Conservation (phyloP, 2,329 filamentous ascomycete genomes). For the Elsinoe batatas region DNA sequence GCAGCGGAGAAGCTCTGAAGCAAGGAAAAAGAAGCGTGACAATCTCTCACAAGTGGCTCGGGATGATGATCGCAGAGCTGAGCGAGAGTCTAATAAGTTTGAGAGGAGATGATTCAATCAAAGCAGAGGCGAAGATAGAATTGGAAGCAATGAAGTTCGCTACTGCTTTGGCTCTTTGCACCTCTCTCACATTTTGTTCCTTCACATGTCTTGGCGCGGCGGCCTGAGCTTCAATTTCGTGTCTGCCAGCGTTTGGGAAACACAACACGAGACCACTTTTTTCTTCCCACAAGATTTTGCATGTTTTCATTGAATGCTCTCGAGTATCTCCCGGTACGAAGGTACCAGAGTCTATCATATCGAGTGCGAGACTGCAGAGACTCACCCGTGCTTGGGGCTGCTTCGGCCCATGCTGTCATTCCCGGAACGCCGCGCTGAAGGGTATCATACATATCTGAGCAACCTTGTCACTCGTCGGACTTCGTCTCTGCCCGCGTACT, state of each 20-base stretch:
- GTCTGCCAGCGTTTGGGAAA: not conserved
- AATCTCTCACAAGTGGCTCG: not conserved
- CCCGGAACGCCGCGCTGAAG: constrained; percentile 11
- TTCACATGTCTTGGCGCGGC: constrained; percentile 8
- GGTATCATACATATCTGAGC: constrained; percentile 1
- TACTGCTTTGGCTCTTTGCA: constrained; percentile 6
- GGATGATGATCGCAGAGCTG: not conserved
- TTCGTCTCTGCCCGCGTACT: not conserved
- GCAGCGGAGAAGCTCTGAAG: constrained; percentile 6
- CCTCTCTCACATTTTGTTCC: constrained; percentile 13
- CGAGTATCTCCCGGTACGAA: not conserved
- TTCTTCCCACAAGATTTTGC: not conserved
- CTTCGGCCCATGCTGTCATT: not conserved
- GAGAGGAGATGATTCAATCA: constrained; percentile 1
- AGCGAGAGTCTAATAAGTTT: not conserved
- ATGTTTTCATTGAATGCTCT: too few relatives aligned
- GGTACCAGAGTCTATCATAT: not conserved
- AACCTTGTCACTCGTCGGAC: not conserved
- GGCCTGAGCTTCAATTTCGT: constrained; percentile 13
- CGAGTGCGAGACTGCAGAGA: not conserved
- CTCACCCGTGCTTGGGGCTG: not conserved
- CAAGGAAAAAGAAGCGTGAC: not conserved
- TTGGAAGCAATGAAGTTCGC: constrained; percentile 1
- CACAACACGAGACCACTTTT: not conserved
- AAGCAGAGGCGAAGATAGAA: not conserved